A percentile compares a stretch with the other conserved stretches of the same genome.
Evolutionary conservation across 768 basidiomycete genomes (phyloP).

Genomic region (Boletus reticulatus): DNA sequence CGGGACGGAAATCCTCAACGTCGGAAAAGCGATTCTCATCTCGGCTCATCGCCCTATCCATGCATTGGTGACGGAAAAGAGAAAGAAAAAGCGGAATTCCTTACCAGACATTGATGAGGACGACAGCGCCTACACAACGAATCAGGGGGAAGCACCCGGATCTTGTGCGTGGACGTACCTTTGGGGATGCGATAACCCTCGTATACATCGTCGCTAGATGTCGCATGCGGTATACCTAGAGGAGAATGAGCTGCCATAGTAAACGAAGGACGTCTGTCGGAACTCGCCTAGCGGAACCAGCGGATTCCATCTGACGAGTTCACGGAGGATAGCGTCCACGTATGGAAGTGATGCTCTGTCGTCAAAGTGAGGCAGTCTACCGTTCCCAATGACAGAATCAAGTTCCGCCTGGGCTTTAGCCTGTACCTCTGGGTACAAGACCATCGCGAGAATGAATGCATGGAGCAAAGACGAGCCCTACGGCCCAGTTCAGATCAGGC

Average conservation of each 20-base stretch:
- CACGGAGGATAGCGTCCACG: conserved; percentile 40
- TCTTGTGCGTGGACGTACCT: conserved; percentile 15
- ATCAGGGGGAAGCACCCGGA: not conserved
- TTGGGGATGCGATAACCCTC: conserved; percentile 42
- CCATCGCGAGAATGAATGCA: conserved; percentile 28
- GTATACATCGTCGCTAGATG: conserved; percentile 24
- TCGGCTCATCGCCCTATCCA: conserved; percentile 22
- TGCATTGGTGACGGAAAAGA: not conserved
- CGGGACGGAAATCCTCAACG: conserved; percentile 24
- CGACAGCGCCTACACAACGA: conserved; percentile 21
- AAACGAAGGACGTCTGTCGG: not conserved
- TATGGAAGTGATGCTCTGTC: conserved; percentile 37
- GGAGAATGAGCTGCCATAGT: not conserved
- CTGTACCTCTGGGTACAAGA: conserved; percentile 27
- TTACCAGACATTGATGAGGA: conserved; percentile 37
- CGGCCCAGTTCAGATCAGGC: not conserved
- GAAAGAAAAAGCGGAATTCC: not conserved
- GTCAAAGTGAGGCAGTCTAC: conserved; percentile 25
- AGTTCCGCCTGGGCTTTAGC: conserved; percentile 25
- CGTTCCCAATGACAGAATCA: conserved; percentile 24
- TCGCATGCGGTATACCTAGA: conserved; percentile 26
- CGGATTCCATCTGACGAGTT: conserved; percentile 30
- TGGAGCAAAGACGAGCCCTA: conserved; percentile 26
- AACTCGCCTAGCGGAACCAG: conserved; percentile 23
- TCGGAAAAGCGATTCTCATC: conserved; percentile 19